phyloP scores from a whole-genome alignment of 768 basidiomycete species.

The Clitopilus passeckerianus region DNA sequence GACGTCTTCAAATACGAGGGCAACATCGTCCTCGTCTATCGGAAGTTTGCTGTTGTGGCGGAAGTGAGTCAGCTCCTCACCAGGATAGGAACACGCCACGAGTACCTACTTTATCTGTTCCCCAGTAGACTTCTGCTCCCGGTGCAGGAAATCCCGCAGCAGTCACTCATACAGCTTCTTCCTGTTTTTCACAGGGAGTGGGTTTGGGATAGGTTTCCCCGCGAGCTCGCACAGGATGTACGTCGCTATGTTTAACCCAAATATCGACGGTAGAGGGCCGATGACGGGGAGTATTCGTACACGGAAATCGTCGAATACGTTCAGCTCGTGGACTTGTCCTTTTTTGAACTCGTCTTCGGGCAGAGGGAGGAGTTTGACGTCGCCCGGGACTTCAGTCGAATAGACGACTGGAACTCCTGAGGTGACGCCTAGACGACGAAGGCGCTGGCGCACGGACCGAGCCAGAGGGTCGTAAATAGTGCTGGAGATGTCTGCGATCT shows the following conservation, averaged over 20 bases:
- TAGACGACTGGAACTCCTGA: constrained; percentile 86
- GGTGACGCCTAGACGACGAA: constrained; percentile 56
- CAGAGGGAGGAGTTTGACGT: constrained; percentile 85
- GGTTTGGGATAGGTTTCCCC: constrained; percentile 76
- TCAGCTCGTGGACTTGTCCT: constrained; percentile 84
- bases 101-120: constrained; percentile 51
- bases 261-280: constrained; percentile 83
- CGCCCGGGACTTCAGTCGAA: constrained; percentile 89
- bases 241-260: constrained; percentile 86
- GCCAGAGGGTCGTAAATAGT: constrained; percentile 96
- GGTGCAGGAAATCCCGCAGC: constrained; percentile 66
- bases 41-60: constrained; percentile 54
- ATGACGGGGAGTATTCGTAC: constrained; percentile 92
- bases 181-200: constrained; percentile 81
- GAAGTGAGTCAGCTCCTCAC: neutral
- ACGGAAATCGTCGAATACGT: constrained; percentile 88
- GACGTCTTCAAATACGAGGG: constrained; percentile 83
- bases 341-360: constrained; percentile 90
- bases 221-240: constrained; percentile 87
- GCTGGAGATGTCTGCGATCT: constrained; percentile 90
- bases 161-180: constrained; percentile 81
- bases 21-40: constrained; percentile 80
- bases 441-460: constrained; percentile 76
- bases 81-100: neutral
- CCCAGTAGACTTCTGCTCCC: constrained; percentile 68